These are phyloP conservation scores for Nothopassalora personata DNA, from an alignment of 2,329 filamentous ascomycete genomes.

Conservation along the genomic window DNA sequence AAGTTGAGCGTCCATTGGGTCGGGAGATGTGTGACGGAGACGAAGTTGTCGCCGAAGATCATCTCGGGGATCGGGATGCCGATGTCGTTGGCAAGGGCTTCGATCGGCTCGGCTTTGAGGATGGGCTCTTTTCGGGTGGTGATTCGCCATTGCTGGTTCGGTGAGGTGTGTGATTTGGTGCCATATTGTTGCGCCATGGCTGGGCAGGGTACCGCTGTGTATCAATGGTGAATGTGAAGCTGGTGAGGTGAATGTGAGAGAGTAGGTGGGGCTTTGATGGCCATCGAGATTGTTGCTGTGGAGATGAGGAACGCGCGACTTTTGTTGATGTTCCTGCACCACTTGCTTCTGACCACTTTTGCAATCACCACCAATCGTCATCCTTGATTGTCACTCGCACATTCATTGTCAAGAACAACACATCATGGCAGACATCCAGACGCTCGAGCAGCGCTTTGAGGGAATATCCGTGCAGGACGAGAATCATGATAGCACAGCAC, in stretches of 20 bases:
- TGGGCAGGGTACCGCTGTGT: neutral
- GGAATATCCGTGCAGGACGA: constrained; percentile 85
- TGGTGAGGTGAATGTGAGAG: neutral
- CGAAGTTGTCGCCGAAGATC: constrained; percentile 96
- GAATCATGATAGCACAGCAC: constrained; percentile 52
- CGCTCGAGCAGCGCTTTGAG: constrained; percentile 83
- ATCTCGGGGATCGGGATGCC: constrained; percentile 92
- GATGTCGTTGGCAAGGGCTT: constrained; percentile 71
- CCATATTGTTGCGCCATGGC: constrained; percentile 15
- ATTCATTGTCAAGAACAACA: constrained; percentile 18
- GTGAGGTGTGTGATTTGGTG: constrained; percentile 19
- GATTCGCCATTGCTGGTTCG: constrained; percentile 45
- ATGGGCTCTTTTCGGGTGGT: constrained; percentile 87
- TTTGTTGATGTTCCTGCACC: neutral
- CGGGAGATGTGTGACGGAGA: constrained; percentile 66
- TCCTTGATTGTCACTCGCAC: constrained; percentile 8
- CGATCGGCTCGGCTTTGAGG: constrained; percentile 84
- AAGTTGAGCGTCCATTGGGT: constrained; percentile 77
- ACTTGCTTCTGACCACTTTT: neutral
- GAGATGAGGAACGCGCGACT: constrained; percentile 6
- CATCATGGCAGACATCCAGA: constrained; percentile 55
- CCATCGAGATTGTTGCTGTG: neutral
- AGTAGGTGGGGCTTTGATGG: constrained; percentile 1
- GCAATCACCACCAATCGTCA: neutral
- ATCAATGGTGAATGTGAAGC: neutral